Base-by-base conservation (phyloP, 2,329 filamentous ascomycete species). In the Aspergillus awamori region DNA sequence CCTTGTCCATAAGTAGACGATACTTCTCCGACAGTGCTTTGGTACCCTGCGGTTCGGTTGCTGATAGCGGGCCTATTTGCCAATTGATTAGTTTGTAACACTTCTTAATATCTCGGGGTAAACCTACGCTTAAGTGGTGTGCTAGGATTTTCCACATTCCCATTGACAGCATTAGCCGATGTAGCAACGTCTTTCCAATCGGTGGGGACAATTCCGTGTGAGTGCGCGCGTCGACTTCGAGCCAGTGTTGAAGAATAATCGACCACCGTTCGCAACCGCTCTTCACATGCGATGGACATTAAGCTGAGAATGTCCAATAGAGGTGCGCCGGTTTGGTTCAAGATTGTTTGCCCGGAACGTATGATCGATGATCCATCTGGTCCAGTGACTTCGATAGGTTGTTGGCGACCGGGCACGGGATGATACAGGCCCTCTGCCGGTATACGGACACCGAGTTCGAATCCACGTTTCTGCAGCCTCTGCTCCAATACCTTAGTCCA, bases 221-320 rank as follows among this genome's bases (percentile, higher is more conserved):
- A 91, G 20, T 89, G 91, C 62, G 84, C 87, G 72, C 91, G 89
- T 57, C 94, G 87, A 61, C 86, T 90, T 61, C 84, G 83, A 3
- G 92, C 86, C 49, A 96, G 78, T 8, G 84, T 83, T 58, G 88
- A 86, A 10, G 92, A 88, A 69, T 97, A 93, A 70, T 93, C 90
- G 3, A 97, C 72, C 30, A 97, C 78, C 11, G 87, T 86, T 57
- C 91, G 84, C 39, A 97, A 69, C 28, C 92, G 86, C 68, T 96
- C 90, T 72, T 94, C 92, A 8, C 92, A 88, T 17, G 91, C 91
- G 59, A 97, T 84, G 5, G 92, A 95, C 60, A 97, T 75, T 15
- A 97, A 82, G 26, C 91, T 90, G 48, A 97, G 79, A 67, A 97
- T 90, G 63, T 97, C 93, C 13, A 90, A 89, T 36, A 97, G 81